These are phyloP conservation scores for Podaxis sp. DNA, from an alignment of 768 basidiomycete species.

Conservation along the genomic window DNA sequence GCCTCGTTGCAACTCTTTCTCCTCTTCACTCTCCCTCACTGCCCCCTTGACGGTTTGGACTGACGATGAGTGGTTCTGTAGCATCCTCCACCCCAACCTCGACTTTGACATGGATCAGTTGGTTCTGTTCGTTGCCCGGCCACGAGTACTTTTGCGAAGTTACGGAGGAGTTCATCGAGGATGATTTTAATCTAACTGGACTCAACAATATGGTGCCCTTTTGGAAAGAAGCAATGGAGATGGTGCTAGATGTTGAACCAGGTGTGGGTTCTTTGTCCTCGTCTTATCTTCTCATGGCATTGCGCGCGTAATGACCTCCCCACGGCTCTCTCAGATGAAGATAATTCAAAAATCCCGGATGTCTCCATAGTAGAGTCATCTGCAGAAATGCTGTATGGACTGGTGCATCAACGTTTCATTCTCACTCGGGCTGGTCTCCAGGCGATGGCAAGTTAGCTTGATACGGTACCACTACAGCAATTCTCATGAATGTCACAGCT, in stretches of 20 bases:
- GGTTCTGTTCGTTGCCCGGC: conserved; percentile 93
- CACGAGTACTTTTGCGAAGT: conserved; percentile 99
- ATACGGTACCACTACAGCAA: conserved; percentile 15
- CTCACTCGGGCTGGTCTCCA: conserved; percentile 92
- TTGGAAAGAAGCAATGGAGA: conserved; percentile 99
- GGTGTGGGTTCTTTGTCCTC: conserved; percentile 53
- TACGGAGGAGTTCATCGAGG: conserved; percentile 98
- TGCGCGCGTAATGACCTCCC: conserved; percentile 20
- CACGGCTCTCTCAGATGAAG: conserved; percentile 64
- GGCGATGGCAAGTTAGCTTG: conserved; percentile 72
- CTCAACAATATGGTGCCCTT: conserved; percentile 96
- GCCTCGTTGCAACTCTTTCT: conserved; percentile 16
- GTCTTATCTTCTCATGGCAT: conserved; percentile 9
- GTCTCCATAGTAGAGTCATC: conserved; percentile 98
- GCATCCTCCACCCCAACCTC: conserved; percentile 91
- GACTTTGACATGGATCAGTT: conserved; percentile 92
- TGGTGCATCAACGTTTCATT: conserved; percentile 97
- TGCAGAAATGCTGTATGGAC: conserved; percentile 94
- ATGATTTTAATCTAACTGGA: conserved; percentile 98
- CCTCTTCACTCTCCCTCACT: conserved; percentile 16
- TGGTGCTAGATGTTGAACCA: conserved; percentile 99
- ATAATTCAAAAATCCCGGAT: conserved; percentile 94
- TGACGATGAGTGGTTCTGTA: conserved; percentile 35
- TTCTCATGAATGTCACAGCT: conserved; percentile 50
- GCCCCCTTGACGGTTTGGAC: conserved; percentile 9